Evolutionary conservation across 441 rosid genomes (phyloP), one percentile per base, ranked within the genome.

Genomic region (Bruguiera hainesii): DNA sequence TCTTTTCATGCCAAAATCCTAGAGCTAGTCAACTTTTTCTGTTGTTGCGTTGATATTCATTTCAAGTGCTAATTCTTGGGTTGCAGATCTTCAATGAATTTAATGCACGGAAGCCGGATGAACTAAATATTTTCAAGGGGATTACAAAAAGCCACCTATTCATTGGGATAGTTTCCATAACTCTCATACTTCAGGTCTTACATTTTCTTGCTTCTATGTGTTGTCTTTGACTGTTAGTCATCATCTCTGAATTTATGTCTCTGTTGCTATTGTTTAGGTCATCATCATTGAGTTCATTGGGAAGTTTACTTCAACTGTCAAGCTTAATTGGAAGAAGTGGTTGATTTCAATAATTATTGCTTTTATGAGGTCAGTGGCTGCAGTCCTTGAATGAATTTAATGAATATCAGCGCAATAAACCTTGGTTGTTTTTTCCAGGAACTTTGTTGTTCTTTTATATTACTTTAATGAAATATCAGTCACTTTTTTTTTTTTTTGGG

Each of bases 21-120:
- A 37, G 13, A 37, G 57, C 57, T 53, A 13, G 9, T 53, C 26
- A 53, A 21, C 26, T 9, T 53, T 18, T 53, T 21, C 4, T 53
- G 29, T 28, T 20, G 19, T 21, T 53, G 46, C 46, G 10, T 37
- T 37, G 42, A 2, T 15, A 37, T 37, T 37, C 11, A 37, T 11
- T 37, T 10, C 15, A 28, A 19, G 39, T 23, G 51, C 49, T 46
- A 9, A 63, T 56, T 66, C 69, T 72, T 62, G 46, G 33, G 61
- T 30, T 76, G 80, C 82, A 96, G 99, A 84, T 93, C 66, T 90
- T 95, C 77, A 95, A 92, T 52, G 98, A 92, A 74, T 92, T 90
- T 67, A 92, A 92, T 80, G 98, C 97, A 50, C 83, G 98, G 68
- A 90, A 95, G 73, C 98, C 98, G 33, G 98, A 95, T 68, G 92